Base-by-base conservation (phyloP, 2,329 filamentous ascomycete genomes). In the Allantophomopsis cytisporea region DNA sequence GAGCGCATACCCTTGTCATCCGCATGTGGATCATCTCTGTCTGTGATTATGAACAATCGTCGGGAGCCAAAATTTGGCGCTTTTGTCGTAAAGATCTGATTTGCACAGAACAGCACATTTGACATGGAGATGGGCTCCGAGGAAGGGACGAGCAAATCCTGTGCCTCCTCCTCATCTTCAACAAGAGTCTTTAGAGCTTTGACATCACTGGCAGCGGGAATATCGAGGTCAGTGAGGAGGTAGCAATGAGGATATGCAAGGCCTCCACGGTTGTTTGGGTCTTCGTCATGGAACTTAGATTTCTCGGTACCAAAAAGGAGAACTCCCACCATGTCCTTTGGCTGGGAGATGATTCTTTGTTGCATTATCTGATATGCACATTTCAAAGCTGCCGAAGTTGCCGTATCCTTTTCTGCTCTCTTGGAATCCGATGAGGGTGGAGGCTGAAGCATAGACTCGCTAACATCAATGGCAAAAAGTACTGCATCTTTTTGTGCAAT, bases 311-410 rank as follows among this genome's bases (percentile, higher is more conserved):
- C 88, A 55, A 93, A 98, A 1, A 98, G 68, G 31, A 98, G 59
- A 18, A 98, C 82, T 2, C 89, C 88, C 73, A 98, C 95, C 84
- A 95, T 93, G 45, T 98, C 91, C 54, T 81, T 88, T 2, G 91
- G 91, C 45, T 88, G 89, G 3, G 89, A 89, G 51, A 98, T 96
- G 59, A 98, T 96, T 50, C 91, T 85, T 63, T 96, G 89, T 62
- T 96, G 86, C 85, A 98, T 95, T 39, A 98, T 68, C 54, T 86
- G 77, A 54, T 94, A 94, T 42, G 89, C 91, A 52, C 86, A 95
- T 68, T 94, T 94, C 37, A 98, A 63, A 4, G 91, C 88, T 13
- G 89, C 88, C 39, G 80, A 71, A 1, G 86, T 69, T 4, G 89
- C 78, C 35, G 83, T 88, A 52, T 89, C 84, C 41, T 68, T 76